Percentiles rank a stretch among this genome's conserved stretches.
Evolutionary conservation across 2,329 filamentous ascomycete genomes (phyloP).

Genomic region (Thelonectria discophora): DNA sequence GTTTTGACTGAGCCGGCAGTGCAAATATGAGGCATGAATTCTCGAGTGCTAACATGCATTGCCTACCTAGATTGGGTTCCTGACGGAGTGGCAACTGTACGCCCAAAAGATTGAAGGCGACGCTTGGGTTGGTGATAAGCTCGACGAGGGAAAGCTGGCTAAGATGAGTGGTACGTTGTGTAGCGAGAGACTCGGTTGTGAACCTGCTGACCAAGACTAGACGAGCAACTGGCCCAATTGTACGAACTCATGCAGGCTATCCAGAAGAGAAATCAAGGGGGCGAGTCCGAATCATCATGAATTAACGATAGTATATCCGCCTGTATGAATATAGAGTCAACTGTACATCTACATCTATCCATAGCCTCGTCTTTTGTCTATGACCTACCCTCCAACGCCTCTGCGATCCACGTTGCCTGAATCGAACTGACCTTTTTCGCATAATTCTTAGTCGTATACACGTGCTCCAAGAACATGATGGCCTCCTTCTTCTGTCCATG

Average conservation of each 20-base stretch:
- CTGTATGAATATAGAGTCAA: conserved; percentile 27
- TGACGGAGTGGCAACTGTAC: conserved; percentile 96
- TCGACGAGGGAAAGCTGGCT: conserved; percentile 84
- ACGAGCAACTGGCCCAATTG: conserved; percentile 91
- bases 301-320: conserved; percentile 1
- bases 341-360: conserved; percentile 25
- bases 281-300: conserved; percentile 42
- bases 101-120: conserved; percentile 92
- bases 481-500: conserved; percentile 71
- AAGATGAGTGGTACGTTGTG: conserved; percentile 86
- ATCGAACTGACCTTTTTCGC: conserved; percentile 72
- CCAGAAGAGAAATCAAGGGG: conserved; percentile 48
- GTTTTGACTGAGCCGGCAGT: too few relatives aligned
- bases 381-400: conserved; percentile 52
- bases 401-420: conserved; percentile 67
- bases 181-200: background rate
- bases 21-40: background rate
- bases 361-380: conserved; percentile 9
- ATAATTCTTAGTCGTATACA: conserved; percentile 73
- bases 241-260: conserved; percentile 95
- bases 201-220: conserved; percentile 54
- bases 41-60: conserved; percentile 1
- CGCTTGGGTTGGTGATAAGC: conserved; percentile 81
- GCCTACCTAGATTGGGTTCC: conserved; percentile 89
- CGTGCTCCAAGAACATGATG: conserved; percentile 74